Base-by-base conservation (phyloP, 768 basidiomycete species). In the Trametes gibbosa region DNA sequence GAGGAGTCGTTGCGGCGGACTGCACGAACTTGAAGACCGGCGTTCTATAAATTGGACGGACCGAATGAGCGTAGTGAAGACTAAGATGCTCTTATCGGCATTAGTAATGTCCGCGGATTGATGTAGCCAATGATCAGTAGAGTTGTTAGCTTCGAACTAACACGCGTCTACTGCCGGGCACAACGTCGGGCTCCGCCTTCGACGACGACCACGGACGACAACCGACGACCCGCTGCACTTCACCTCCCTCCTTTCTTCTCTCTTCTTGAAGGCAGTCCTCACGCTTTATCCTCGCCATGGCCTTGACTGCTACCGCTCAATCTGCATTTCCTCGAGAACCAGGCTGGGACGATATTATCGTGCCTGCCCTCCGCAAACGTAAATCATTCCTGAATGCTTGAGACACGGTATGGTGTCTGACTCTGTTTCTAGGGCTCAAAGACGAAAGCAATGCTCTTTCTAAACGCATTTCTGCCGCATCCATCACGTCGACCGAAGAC, bases 291-390 rank as follows among this genome's bases (percentile, higher is more conserved):
- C 55, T 49, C 37, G 23, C 56, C 50, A 78, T 79, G 79, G 76
- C 79, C 53, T 61, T 80, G 68, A 75, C 77, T 40, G 77, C 76
- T 41, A 74, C 68, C 21, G 69, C 74, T 35, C 75, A 75, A 62
- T 76, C 71, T 23, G 69, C 69, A 62, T 73, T 69, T 66, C 72
- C 62, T 58, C 71, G 66, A 46, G 72, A 67, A 42, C 82, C 86
- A 50, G 79, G 83, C 37, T 92, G 90, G 89, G 90, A 91, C 71
- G 89, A 90, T 68, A 83, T 83, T 35, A 90, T 92, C 56, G 91
- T 92, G 29, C 91, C 90, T 54, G 80, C 87, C 40, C 77, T 92
- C 37, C 81, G 90, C 65, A 89, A 91, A 79, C 81, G 89, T 92
- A 76, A 68, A 82, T n/a, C 46, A 57, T 53, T 56, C 32, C 52